Evolutionary conservation across 148 eudicot species (phyloP), one percentile per base, ranked within the genome.

Genomic region (Oxyria digyna): DNA sequence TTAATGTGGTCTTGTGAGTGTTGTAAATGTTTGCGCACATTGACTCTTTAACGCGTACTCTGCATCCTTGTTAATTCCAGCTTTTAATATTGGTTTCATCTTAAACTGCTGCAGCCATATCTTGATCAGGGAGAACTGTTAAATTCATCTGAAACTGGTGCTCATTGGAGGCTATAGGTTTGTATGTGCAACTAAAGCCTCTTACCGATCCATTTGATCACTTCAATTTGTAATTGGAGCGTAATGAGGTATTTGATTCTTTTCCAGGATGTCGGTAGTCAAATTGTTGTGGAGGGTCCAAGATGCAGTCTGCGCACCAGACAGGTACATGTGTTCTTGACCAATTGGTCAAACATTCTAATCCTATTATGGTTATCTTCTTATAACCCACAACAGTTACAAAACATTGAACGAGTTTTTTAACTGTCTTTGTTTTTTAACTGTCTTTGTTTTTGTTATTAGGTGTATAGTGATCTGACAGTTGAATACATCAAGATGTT

Each of bases 281-380:
- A 85, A 62, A 91, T 91, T 70, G 94, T 92, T 43, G 87, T 85
- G 54, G 97, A 92, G 84, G 97, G 97, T 76, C 97, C 97, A 62
- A 75, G 97, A 71, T 92, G 97, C 91, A 92, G 97, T 76, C 93
- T 92, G 67, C 85, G 97, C 45, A 92, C 89, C 77, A 81, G 89
- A 75, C 89, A 87, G 96, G 97, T 66, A 66, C 46, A 62, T 20
- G 10, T 50, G 41, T 38, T 8, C 41, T 38, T 35, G 3, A 3
- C 38, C 38, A 35, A n/a, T n/a, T n/a, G n/a, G n/a, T n/a, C n/a
- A n/a, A n/a, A n/a, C n/a, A n/a, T n/a, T n/a, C n/a, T n/a, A n/a
- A n/a, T n/a, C n/a, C n/a, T n/a, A n/a, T n/a, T n/a, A n/a, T n/a
- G n/a, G n/a, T n/a, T n/a, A n/a, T 2, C 1, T 38, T 38, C n/a